Conservation (phyloP, 768 basidiomycete species). For the Cystobasidium ongulense region DNA sequence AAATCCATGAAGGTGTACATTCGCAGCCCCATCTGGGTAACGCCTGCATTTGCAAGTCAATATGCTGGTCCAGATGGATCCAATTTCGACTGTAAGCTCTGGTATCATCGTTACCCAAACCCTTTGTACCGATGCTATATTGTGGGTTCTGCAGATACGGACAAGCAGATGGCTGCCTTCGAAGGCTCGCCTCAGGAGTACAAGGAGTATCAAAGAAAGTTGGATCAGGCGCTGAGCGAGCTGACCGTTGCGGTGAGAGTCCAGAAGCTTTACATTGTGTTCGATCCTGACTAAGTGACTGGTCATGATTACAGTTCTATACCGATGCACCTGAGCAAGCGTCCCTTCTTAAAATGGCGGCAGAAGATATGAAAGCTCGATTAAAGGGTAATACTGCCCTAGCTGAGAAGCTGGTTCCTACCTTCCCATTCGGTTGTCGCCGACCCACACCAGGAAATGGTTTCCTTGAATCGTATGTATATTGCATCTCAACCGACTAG, state of each 20-base stretch:
- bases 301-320: not conserved
- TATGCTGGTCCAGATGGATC: not conserved
- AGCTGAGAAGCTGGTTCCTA: constrained; percentile 13
- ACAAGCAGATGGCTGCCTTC: not conserved
- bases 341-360: not conserved
- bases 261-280: not conserved
- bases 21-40: not conserved
- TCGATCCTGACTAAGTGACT: not conserved
- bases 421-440: constrained; percentile 22
- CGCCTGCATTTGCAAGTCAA: constrained; percentile 2
- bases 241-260: not conserved
- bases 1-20: constrained; percentile 9
- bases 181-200: not conserved
- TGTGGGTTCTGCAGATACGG: not conserved
- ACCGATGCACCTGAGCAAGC: not conserved
- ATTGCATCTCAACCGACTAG: too few relatives aligned
- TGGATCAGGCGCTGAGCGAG: not conserved
- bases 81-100: not conserved
- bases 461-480: constrained; percentile 16
- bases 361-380: not conserved
- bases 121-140: too few relatives aligned
- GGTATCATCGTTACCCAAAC: not conserved
- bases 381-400: not conserved
- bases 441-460: constrained; percentile 30
- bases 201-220: not conserved